phyloP scores from a whole-genome alignment of 208 protist species.

The Trypanosoma lewisi region DNA sequence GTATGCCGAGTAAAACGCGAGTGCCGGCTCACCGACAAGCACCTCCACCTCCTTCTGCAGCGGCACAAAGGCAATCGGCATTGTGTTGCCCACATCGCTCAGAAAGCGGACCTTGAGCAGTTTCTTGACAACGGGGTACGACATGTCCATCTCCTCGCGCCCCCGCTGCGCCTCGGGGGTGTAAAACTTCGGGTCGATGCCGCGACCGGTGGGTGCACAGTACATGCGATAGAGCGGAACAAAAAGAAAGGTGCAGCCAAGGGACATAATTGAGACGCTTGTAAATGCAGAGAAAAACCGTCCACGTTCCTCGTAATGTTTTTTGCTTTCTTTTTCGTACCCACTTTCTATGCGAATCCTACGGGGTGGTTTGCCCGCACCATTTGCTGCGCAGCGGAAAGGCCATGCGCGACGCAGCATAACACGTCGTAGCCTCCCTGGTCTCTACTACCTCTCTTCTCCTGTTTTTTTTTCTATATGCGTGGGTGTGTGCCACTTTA shows the following conservation, averaged over 20 bases:
- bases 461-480: slow-evolving; percentile 2
- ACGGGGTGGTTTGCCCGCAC: slow-evolving; percentile 17
- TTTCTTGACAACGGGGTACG: slow-evolving; percentile 74
- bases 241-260: slow-evolving; percentile 87
- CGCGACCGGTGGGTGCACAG: slow-evolving; percentile 78
- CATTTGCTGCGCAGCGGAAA: slow-evolving; percentile 27
- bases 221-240: slow-evolving; percentile 89
- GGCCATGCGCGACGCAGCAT: slow-evolving; percentile 48
- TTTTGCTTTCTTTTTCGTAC: slow-evolving; percentile 40
- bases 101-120: slow-evolving; percentile 84
- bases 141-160: slow-evolving; percentile 65
- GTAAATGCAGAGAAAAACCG: slow-evolving; percentile 86
- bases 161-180: slow-evolving; percentile 64
- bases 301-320: slow-evolving; percentile 73
- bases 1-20: slow-evolving; percentile 91
- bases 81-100: slow-evolving; percentile 84
- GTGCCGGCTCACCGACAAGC: slow-evolving; percentile 85
- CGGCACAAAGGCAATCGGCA: slow-evolving; percentile 90
- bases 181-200: slow-evolving; percentile 84
- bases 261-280: slow-evolving; percentile 71
- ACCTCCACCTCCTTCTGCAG: slow-evolving; percentile 88
- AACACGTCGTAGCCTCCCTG: background rate
- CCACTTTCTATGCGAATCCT: slow-evolving; percentile 70
- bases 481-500: too few species aligned
- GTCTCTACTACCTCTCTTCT: background rate